Evolutionary conservation across 768 basidiomycete genomes (phyloP), one percentile per base, ranked within the genome.

Genomic region (Daedaleopsis sinensis): DNA sequence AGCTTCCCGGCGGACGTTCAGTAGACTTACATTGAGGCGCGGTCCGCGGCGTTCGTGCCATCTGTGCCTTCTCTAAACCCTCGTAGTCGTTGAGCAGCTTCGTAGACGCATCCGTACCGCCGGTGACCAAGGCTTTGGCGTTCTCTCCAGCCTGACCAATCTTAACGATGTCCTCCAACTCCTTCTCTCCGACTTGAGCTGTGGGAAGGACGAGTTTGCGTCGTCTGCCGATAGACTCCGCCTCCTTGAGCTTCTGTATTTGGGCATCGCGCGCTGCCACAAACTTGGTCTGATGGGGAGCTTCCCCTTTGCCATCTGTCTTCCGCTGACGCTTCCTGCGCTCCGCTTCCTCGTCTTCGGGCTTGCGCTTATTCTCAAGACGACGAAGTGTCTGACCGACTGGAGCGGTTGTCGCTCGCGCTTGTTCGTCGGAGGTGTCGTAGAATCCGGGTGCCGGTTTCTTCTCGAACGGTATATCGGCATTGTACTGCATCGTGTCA

Each of bases 391-490:
- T 88, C 73, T 94, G 93, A 5, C 96, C 96, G 27, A 98, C 89
- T 1, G 93, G 96, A 0, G 96, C 94, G n/a, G 86, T 80, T 15
- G 91, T 86, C 42, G 88, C 79, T 52, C 92, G 90, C 5, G 94
- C 90, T 69, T 95, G 90, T 71, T 99, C 97, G 66, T 96, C 97
- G 0, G 89, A 84, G 2, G 93, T 95, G 72, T 99, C 97, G 74
- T 98, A 99, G 77, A 99, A 99, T 0, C 97, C 97, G 11, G 96
- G 77, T 0, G 94, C 95, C 0, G 97, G 83, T 71, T 93, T 93
- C 79, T 98, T 98, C 78, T 99, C 97, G 72, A 98, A 98, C 0
- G 97, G 97, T 66, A 98, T 97, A 71, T 99, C 97, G 53, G 94
- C 87, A 70, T 98, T 99, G 78, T 98, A 99, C 92, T 97, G 65